Percentiles rank a stretch among this genome's conserved stretches.
These are phyloP conservation scores for Colletotrichum tropicicola DNA, from an alignment of 2,329 filamentous ascomycete species.

Conservation along the genomic window DNA sequence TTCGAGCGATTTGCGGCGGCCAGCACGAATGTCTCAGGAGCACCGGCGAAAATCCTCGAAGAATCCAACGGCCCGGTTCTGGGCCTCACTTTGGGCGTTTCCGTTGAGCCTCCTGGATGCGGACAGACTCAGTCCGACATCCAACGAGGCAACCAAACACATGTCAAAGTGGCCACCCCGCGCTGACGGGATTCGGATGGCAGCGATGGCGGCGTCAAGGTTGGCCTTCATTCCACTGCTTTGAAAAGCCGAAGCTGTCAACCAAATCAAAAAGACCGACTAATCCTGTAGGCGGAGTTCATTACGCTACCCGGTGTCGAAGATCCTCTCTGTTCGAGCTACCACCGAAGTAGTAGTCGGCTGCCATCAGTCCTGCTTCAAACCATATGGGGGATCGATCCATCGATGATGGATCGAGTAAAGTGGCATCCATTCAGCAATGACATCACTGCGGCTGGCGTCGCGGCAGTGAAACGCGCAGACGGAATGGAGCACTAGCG, in stretches of 20 bases:
- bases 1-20: not conserved
- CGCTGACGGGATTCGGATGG: not conserved
- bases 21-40: not conserved
- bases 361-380: not conserved
- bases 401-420: slow-evolving; percentile 1
- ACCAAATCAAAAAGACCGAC: not conserved
- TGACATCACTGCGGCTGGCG: slow-evolving; percentile 18
- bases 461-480: slow-evolving; percentile 2
- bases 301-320: not conserved
- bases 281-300: not conserved
- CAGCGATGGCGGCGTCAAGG: not conserved
- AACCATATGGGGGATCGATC: not conserved
- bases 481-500: not conserved
- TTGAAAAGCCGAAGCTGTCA: not conserved
- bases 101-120: not conserved
- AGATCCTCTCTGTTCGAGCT: not conserved
- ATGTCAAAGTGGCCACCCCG: not conserved
- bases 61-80: not conserved
- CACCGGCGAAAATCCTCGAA: not conserved
- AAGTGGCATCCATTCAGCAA: not conserved
- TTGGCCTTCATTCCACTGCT: not conserved
- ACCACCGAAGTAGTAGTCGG: not conserved
- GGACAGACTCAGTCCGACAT: not conserved
- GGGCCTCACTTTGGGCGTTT: not conserved
- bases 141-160: not conserved